Evolutionary conservation across 163 green algal species (phyloP), one percentile per base, ranked within the genome.

Genomic region (Prototheca wickerhamii): DNA sequence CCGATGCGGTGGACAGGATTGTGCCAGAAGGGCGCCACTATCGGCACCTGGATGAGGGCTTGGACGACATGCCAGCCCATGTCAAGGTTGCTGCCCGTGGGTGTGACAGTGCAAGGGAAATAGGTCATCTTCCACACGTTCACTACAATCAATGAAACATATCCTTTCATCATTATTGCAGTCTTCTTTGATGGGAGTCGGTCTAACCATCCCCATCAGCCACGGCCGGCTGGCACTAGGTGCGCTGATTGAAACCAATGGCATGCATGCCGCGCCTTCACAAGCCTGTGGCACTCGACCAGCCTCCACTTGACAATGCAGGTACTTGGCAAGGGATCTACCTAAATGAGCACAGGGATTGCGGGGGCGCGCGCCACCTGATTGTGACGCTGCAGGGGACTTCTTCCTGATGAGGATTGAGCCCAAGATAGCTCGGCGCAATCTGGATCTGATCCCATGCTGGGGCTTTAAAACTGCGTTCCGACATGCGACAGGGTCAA

Each of bases 331-430:
- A 61, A n/a, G 73, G 71, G 15, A 72, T 82, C 29, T 84, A 78
- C 34, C 65, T 84, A 26, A 83, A 79, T 61, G 80, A 82, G 53
- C 73, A 80, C 61, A 69, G 87, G 20, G 83, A 95, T 70, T 76
- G 84, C 37, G 85, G 85, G 15, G 85, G 83, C 18, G 54, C 76
- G 0, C 63, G 87, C 10, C 69, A 42, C 17, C 49, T 95, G 6
- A 65, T 90, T 3, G 72, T 93, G 52, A 95, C 87, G 0, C 73
- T 95, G 5, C 87, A 94, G 51, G 46, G 46, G n/a, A n/a, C n/a
- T n/a, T n/a, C n/a, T n/a, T n/a, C n/a, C n/a, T n/a, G n/a, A n/a
- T n/a, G n/a, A n/a, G n/a, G n/a, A n/a, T n/a, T n/a, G n/a, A n/a
- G n/a, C n/a, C n/a, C n/a, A n/a, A n/a, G n/a, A n/a, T n/a, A n/a